Evolutionary conservation across 495 filamentous ascomycete genomes (phyloP).

Genomic region (Hyaloscypha hepaticicola): DNA sequence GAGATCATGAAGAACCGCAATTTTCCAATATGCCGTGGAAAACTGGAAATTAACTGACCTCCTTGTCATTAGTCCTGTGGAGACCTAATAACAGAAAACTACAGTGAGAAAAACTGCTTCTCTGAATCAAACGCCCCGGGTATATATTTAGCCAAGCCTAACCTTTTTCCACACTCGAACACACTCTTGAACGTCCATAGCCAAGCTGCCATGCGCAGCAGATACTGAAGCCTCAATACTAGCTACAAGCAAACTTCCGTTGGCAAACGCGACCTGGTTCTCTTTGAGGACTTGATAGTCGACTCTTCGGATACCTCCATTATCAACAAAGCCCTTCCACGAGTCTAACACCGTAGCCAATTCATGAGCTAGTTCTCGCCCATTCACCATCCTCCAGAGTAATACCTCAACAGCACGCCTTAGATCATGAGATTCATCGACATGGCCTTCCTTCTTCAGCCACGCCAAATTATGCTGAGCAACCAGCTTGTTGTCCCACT

Average conservation of each 20-base stretch:
- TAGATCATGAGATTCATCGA: constrained; percentile 28
- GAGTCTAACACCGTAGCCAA: constrained; percentile 52
- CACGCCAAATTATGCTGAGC: constrained; percentile 49
- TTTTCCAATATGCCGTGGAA: too few species aligned
- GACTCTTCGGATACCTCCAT: constrained; percentile 54
- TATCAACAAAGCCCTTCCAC: constrained; percentile 58
- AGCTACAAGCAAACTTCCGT: constrained; percentile 52
- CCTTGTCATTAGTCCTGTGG: too few species aligned
- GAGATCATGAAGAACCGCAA: too few species aligned
- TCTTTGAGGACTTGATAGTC: constrained; percentile 48
- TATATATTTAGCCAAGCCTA: constrained; percentile 45
- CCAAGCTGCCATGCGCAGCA: constrained; percentile 50
- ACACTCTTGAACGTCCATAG: constrained; percentile 62
- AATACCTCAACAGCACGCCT: constrained; percentile 49
- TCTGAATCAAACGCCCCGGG: not conserved
- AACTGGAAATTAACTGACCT: too few species aligned
- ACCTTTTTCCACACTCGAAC: constrained; percentile 58
- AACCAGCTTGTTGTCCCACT: constrained; percentile 52
- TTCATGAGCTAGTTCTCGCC: constrained; percentile 42
- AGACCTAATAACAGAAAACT: too few species aligned
- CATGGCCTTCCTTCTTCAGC: constrained; percentile 39
- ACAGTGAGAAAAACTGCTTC: too few species aligned
- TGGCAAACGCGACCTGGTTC: constrained; percentile 46
- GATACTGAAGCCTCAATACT: constrained; percentile 48
- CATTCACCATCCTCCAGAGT: constrained; percentile 55